Conservation (phyloP, 106 monocot species). For the Acorus gramineus region DNA sequence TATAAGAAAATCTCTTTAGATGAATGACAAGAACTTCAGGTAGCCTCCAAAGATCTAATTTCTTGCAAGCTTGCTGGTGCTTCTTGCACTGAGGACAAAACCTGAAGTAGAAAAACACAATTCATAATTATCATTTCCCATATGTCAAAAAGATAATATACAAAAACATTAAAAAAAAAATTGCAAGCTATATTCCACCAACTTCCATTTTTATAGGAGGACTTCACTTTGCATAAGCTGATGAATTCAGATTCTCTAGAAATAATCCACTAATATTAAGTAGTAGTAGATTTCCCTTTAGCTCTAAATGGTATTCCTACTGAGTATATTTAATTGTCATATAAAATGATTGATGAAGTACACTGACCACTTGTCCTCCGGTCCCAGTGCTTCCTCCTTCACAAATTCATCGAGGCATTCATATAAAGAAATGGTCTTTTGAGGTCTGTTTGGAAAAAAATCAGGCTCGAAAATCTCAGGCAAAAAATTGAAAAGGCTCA, state of each 20-base stretch:
- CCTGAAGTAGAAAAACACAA: slow-evolving; percentile 17
- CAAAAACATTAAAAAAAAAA: too few species aligned
- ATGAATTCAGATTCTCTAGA: too few species aligned
- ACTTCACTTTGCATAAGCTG: too few species aligned
- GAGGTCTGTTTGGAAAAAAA: slow-evolving; percentile 34
- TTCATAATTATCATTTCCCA: neutral
- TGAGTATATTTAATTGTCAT: too few species aligned
- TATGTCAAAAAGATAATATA: too few species aligned
- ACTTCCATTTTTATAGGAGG: too few species aligned
- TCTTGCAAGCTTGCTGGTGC: slow-evolving; percentile 65
- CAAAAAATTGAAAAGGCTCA: slow-evolving; percentile 36
- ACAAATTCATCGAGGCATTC: slow-evolving; percentile 82
- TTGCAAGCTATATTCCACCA: too few species aligned
- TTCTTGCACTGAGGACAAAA: slow-evolving; percentile 62
- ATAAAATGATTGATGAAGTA: neutral
- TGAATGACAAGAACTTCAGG: slow-evolving; percentile 70
- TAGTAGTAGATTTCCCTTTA: too few species aligned
- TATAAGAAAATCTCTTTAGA: slow-evolving; percentile 70
- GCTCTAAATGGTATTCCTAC: too few species aligned
- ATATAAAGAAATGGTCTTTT: slow-evolving; percentile 68
- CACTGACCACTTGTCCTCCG: slow-evolving; percentile 94
- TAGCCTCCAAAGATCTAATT: slow-evolving; percentile 70
- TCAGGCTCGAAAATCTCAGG: slow-evolving; percentile 62
- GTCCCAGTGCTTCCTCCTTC: slow-evolving; percentile 93
- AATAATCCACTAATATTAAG: too few species aligned